A percentile compares a stretch with the other conserved stretches of the same genome.
Evolutionary conservation across 129 eudicot genomes (phyloP).

Genomic region (Centrapalus pauciflorus): DNA sequence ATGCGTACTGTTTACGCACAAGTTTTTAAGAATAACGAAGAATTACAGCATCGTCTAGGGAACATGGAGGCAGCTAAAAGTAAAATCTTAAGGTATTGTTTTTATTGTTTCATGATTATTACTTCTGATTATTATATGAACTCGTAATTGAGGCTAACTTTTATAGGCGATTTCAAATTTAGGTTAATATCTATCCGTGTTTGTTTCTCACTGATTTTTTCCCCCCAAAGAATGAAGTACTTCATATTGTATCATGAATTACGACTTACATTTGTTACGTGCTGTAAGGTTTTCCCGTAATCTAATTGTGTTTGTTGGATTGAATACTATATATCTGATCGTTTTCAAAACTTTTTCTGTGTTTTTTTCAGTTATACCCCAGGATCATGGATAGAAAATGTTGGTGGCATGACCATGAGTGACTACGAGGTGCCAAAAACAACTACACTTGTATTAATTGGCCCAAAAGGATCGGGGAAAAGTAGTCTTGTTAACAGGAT

Average conservation of each 20-base stretch:
- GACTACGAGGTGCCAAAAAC: slow-evolving; percentile 55
- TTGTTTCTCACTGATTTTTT: too few relatives aligned
- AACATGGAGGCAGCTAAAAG: slow-evolving; percentile 45
- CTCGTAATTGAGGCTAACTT: not conserved
- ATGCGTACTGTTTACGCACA: slow-evolving; percentile 23
- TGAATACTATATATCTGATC: not conserved
- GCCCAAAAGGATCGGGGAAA: slow-evolving; percentile 87
- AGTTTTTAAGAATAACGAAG: slow-evolving; percentile 41
- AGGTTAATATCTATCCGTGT: not conserved
- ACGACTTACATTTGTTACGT: not conserved
- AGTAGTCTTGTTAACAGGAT: slow-evolving; percentile 80
- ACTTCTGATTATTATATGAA: not conserved
- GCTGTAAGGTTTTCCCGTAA: not conserved
- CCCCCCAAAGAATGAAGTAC: too few relatives aligned
- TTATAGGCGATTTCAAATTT: not conserved
- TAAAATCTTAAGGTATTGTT: slow-evolving; percentile 53
- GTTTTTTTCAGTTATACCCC: slow-evolving; percentile 59
- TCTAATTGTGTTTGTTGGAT: not conserved
- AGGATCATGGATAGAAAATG: slow-evolving; percentile 65
- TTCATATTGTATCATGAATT: too few relatives aligned
- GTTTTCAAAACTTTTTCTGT: not conserved
- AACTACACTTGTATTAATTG: slow-evolving; percentile 56
- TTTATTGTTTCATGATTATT: not conserved
- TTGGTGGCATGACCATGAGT: slow-evolving; percentile 33
- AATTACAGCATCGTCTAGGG: slow-evolving; percentile 26